These are phyloP conservation scores for Neurospora terricola DNA, from an alignment of 495 filamentous ascomycete genomes.

Conservation along the genomic window DNA sequence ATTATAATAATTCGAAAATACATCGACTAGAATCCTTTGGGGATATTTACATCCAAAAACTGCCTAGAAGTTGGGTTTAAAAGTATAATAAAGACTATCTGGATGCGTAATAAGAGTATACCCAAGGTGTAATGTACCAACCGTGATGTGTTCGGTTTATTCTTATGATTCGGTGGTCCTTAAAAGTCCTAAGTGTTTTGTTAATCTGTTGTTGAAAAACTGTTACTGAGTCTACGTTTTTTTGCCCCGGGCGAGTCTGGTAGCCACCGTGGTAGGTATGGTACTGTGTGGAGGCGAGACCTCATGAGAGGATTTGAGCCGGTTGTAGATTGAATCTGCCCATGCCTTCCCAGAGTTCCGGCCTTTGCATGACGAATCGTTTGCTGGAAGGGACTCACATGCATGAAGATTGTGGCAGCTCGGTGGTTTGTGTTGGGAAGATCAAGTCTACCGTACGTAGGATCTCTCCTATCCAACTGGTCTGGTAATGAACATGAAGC, in stretches of 20 bases:
- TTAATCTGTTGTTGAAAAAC: no score
- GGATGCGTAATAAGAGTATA: no score
- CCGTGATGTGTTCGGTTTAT: no score
- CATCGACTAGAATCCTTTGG: no score
- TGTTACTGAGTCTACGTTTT: no score
- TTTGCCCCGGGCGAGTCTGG: neutral
- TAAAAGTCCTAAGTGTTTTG: no score
- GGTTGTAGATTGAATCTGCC: neutral
- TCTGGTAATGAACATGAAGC: neutral
- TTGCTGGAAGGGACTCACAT: neutral
- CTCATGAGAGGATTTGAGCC: neutral
- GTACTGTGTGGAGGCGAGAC: neutral
- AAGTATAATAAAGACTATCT: no score
- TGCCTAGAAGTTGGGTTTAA: no score
- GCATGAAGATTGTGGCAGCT: neutral
- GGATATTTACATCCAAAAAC: no score
- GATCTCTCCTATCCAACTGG: neutral
- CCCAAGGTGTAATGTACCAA: no score
- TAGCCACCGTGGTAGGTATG: neutral
- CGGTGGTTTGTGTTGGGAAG: neutral
- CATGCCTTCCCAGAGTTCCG: neutral
- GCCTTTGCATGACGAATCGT: neutral
- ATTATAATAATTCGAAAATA: no score
- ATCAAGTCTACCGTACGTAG: neutral
- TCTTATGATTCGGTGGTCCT: no score